These are phyloP conservation scores for Neurospora africana DNA, from an alignment of 495 filamentous ascomycete genomes.

Conservation along the genomic window DNA sequence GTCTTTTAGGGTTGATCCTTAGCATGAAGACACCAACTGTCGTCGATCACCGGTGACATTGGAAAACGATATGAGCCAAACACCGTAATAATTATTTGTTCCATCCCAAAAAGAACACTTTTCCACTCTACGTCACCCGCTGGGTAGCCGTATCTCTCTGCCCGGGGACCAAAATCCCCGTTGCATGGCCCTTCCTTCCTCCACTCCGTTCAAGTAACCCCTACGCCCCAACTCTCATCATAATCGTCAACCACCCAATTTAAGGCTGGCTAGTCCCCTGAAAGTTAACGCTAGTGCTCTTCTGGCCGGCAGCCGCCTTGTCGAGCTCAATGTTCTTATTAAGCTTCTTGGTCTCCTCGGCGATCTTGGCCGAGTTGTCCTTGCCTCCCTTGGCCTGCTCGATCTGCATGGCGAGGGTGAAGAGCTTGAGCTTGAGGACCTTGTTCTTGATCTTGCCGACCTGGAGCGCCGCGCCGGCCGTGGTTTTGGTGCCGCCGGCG, in stretches of 20 bases:
- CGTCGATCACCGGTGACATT: background rate
- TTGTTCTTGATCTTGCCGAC: slow-evolving; percentile 48
- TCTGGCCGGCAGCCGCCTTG: slow-evolving; percentile 25
- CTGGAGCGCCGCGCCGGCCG: slow-evolving; percentile 27
- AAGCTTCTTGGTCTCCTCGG: slow-evolving; percentile 32
- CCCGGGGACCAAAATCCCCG: background rate
- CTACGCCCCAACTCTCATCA: background rate
- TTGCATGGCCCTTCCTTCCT: background rate
- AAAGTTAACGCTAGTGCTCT: slow-evolving; percentile 23
- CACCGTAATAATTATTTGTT: background rate
- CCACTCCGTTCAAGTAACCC: background rate
- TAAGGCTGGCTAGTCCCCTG: background rate
- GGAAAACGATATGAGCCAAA: background rate
- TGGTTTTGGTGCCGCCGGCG: slow-evolving; percentile 21
- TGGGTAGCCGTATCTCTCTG: background rate
- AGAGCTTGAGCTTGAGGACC: slow-evolving; percentile 39
- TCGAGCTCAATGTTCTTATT: slow-evolving; percentile 34
- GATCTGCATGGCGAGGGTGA: slow-evolving; percentile 24
- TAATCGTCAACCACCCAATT: background rate
- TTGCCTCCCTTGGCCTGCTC: slow-evolving; percentile 24
- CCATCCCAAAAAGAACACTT: background rate
- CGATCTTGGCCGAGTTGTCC: slow-evolving; percentile 24
- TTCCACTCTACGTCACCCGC: background rate
- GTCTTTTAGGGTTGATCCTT: background rate
- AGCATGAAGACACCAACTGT: background rate